Base-by-base conservation (phyloP, 2,329 filamentous ascomycete genomes). In the Aspergillus terreus region DNA sequence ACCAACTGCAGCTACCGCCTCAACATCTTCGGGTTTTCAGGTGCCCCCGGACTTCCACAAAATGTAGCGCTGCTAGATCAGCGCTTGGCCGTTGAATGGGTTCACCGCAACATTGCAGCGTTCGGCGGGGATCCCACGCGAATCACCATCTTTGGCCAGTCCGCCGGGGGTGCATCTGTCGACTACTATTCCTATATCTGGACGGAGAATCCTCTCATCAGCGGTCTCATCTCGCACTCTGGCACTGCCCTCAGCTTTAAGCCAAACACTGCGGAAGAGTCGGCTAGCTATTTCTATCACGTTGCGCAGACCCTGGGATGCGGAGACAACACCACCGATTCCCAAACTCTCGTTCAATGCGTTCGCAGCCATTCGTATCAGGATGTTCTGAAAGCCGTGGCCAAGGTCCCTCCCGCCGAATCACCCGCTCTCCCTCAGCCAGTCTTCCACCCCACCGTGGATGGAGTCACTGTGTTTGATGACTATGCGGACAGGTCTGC, bases 51-150 rank as follows among this genome's bases (percentile, higher is more conserved):
- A 14, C 46, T 54, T 6, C 46, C 56, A 4, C 57, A 58, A 12
- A 83, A 83, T 52, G 59, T 79, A 2, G 81, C 78, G 1, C 63
- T 83, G 5, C 69, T 75, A 4, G 81, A 83, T 54, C 79, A 82
- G 58, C 72, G 80, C 2, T 57, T 74, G 12, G 78, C 77, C 0
- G 60, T 82, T 0, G 75, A 81, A 62, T 82, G 80, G 80, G 63
- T 79, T 0, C 68, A 68, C 3, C 68, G 74, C 41, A 80, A 82
- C 58, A 77, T 82, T 21, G 71, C 60, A 7, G 63, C 65, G 1
- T 83, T 83, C 55, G 78, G 78, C 15, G 80, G 81, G 14, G 76
- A 80, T 53, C 65, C 73, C 1, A 45, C 62, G 1, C 64, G 65
- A n/a, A 78, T 80, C 54, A 71, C 71, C 0, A 66, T 78, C 15